Conservation (phyloP, 163 green algal species). For the Scenedesmus sp. region DNA sequence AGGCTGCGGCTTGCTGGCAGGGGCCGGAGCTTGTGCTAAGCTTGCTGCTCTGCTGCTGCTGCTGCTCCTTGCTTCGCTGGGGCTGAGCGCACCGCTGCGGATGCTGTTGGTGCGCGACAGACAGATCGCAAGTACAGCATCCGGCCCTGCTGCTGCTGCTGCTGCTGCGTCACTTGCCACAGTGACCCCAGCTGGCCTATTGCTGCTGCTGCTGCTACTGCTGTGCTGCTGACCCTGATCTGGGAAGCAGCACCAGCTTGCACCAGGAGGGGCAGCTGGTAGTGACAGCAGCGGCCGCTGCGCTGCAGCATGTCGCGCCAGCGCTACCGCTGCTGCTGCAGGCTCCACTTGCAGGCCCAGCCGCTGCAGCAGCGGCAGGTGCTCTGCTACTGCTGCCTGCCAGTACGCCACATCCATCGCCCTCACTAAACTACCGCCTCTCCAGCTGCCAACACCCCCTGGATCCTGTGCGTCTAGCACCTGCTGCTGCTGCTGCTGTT, state of each 20-base stretch:
- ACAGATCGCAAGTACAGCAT: conserved; percentile 38
- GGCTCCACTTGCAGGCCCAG: conserved; percentile 59
- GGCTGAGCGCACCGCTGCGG: neutral
- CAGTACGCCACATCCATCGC: conserved; percentile 21
- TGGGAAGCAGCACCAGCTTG: conserved; percentile 22
- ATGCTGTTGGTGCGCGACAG: conserved; percentile 32
- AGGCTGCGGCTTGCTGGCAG: neutral
- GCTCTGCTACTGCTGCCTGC: neutral
- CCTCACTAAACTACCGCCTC: neutral
- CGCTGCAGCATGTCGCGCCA: conserved; percentile 44
- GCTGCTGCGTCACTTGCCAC: neutral
- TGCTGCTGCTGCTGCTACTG: neutral
- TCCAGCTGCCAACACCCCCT: neutral
- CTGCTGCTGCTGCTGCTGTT: conserved; percentile 10
- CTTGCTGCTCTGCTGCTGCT: conserved; percentile 7
- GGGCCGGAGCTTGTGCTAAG: neutral
- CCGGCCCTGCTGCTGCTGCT: conserved; percentile 22
- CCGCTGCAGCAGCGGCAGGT: conserved; percentile 34
- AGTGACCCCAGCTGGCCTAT: too few relatives aligned
- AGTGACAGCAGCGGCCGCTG: conserved; percentile 18
- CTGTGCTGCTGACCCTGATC: neutral
- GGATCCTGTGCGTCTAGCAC: neutral
- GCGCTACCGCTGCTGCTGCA: conserved; percentile 40
- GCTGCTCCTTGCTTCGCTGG: neutral
- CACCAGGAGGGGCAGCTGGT: conserved; percentile 17